phyloP scores from a whole-genome alignment of 73 alveolate genomes.

The Paramecium tetraurelia region DNA sequence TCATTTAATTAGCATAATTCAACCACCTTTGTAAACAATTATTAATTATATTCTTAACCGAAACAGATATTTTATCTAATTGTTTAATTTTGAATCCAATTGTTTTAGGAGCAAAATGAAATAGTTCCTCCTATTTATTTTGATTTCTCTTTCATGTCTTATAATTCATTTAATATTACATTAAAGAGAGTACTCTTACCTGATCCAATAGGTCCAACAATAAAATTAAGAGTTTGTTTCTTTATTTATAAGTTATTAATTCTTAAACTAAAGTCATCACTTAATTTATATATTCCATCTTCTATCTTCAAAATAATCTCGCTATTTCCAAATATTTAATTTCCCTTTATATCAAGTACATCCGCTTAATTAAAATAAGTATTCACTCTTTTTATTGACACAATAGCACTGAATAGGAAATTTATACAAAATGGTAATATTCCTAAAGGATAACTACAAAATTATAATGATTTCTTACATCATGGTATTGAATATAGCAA shows the following conservation, averaged over 20 bases:
- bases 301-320: not conserved
- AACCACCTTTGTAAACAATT: slow-evolving; percentile 59
- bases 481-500: slow-evolving; percentile 40
- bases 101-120: slow-evolving; percentile 62
- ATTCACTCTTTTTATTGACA: slow-evolving; percentile 12
- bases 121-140: slow-evolving; percentile 43
- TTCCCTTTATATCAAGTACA: not conserved
- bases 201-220: not conserved
- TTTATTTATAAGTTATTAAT: not conserved
- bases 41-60: slow-evolving; percentile 57
- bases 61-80: slow-evolving; percentile 74
- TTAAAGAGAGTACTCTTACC: slow-evolving; percentile 11
- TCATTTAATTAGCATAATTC: slow-evolving; percentile 65
- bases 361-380: not conserved
- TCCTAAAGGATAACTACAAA: slow-evolving; percentile 34
- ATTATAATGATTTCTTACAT: not conserved
- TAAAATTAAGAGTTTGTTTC: not conserved
- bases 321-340: not conserved
- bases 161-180: slow-evolving; percentile 1
- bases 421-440: slow-evolving; percentile 37
- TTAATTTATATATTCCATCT: not conserved
- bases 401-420: not conserved
- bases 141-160: not conserved
- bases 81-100: slow-evolving; percentile 74
- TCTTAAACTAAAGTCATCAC: not conserved